Conservation (phyloP, 345 rosid genomes). For the Eucalyptus regnans region DNA sequence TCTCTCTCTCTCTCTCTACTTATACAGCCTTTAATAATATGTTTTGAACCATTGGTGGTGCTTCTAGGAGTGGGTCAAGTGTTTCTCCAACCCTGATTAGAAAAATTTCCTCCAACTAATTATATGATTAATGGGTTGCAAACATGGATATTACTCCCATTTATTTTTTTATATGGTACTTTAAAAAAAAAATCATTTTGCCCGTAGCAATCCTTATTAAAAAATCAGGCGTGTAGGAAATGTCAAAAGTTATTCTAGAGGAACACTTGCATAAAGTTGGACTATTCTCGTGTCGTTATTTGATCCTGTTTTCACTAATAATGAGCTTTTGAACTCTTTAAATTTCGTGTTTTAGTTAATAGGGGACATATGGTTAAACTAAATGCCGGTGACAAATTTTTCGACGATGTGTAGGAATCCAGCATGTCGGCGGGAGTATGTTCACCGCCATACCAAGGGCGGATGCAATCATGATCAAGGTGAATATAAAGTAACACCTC, state of each 20-base stretch:
- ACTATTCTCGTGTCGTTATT: not conserved
- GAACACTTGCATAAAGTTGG: not conserved
- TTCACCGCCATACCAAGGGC: slow-evolving; percentile 3
- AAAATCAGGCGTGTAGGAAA: not conserved
- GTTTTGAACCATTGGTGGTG: not conserved
- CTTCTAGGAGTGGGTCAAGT: not conserved
- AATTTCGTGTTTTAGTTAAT: not conserved
- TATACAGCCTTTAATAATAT: not conserved
- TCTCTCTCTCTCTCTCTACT: not conserved
- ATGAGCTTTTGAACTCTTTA: not conserved
- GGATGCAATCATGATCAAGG: slow-evolving; percentile 19
- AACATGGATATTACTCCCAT: not conserved
- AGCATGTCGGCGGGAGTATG: slow-evolving; percentile 15
- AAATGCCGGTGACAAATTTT: not conserved
- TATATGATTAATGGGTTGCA: not conserved
- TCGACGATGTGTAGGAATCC: not conserved
- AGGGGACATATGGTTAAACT: not conserved
- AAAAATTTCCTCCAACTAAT: not conserved
- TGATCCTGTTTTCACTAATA: not conserved
- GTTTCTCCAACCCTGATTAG: not conserved
- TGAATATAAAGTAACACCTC: not conserved
- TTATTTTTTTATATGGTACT: no score
- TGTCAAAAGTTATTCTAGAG: not conserved
- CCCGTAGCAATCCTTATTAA: no score
- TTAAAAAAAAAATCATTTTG: no score